Percentiles rank a stretch among this genome's conserved stretches.
phyloP scores from a whole-genome alignment of 116 monocot species.

The Cymodocea nodosa region DNA sequence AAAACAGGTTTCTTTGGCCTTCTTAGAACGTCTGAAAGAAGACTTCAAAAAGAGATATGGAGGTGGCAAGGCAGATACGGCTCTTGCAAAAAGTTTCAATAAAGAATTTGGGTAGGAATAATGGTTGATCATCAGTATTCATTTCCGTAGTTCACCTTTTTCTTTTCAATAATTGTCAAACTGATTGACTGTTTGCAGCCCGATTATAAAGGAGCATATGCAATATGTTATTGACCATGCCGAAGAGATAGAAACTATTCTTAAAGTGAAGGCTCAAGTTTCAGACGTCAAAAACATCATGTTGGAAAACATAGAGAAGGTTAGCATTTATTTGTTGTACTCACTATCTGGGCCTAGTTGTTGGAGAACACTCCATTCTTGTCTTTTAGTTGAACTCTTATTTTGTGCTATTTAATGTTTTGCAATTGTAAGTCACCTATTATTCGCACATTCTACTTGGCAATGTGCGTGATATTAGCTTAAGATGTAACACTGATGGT shows the following conservation, averaged over 20 bases:
- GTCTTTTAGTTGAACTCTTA: too few relatives aligned
- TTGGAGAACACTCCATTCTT: too few relatives aligned
- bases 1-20: conserved; percentile 56
- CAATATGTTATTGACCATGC: conserved; percentile 69
- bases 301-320: conserved; percentile 92
- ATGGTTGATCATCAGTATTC: neutral
- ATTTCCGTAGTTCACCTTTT: conserved; percentile 1
- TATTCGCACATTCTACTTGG: too few relatives aligned
- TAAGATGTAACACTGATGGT: too few relatives aligned
- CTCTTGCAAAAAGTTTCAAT: conserved; percentile 82
- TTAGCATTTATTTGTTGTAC: conserved; percentile 9
- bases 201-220: conserved; percentile 86
- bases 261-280: conserved; percentile 90
- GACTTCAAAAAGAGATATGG: conserved; percentile 84
- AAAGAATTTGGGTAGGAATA: conserved; percentile 83
- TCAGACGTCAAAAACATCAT: conserved; percentile 88
- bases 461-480: too few relatives aligned
- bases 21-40: conserved; percentile 64
- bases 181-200: conserved; percentile 27
- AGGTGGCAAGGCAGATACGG: conserved; percentile 89
- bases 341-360: neutral
- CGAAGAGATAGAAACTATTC: conserved; percentile 75
- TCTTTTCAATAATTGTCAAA: neutral
- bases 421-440: too few relatives aligned
- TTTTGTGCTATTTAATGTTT: too few relatives aligned